Evolutionary conservation across 2,329 filamentous ascomycete species (phyloP).

Genomic region (Curvularia lunata): DNA sequence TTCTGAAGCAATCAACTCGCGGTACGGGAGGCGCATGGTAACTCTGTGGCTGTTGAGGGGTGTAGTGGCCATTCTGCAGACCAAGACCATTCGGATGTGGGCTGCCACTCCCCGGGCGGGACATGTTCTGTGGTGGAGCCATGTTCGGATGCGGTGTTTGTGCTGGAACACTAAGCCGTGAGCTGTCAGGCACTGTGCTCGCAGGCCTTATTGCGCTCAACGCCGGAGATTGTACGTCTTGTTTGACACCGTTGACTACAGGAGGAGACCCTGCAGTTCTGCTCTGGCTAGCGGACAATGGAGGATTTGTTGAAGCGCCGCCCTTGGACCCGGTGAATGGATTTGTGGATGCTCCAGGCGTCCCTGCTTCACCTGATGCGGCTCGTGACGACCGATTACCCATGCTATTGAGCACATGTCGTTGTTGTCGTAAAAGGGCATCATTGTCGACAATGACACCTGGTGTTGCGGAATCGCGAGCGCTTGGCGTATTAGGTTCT

Average conservation of each 20-base stretch:
- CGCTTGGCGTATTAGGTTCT: conserved; percentile 49
- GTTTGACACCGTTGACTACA: conserved; percentile 44
- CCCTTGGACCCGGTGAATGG: conserved; percentile 39
- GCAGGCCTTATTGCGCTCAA: conserved; percentile 48
- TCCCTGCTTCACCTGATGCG: conserved; percentile 35
- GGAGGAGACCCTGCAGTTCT: conserved; percentile 47
- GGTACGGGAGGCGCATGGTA: conserved; percentile 40
- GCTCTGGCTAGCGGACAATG: conserved; percentile 26
- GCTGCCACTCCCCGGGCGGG: conserved; percentile 50
- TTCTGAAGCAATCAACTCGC: conserved; percentile 42
- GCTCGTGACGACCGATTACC: conserved; percentile 39
- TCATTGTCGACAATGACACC: conserved; percentile 62
- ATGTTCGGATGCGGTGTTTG: conserved; percentile 46
- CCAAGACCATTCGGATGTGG: conserved; percentile 49
- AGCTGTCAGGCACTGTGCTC: conserved; percentile 45
- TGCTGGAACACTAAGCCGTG: conserved; percentile 37
- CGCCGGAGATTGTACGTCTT: conserved; percentile 55
- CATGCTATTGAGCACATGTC: conserved; percentile 58
- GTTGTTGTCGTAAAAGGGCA: conserved; percentile 60
- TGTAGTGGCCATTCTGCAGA: conserved; percentile 33
- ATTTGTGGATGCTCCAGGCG: conserved; percentile 34
- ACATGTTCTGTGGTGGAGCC: conserved; percentile 48
- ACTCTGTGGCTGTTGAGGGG: conserved; percentile 33
- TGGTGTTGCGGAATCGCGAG: conserved; percentile 52
- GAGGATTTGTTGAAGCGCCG: conserved; percentile 28